Percentiles rank a stretch among this genome's conserved stretches.
phyloP scores from a whole-genome alignment of 176 grass and related monocot genomes.

The Carex myosuroides region DNA sequence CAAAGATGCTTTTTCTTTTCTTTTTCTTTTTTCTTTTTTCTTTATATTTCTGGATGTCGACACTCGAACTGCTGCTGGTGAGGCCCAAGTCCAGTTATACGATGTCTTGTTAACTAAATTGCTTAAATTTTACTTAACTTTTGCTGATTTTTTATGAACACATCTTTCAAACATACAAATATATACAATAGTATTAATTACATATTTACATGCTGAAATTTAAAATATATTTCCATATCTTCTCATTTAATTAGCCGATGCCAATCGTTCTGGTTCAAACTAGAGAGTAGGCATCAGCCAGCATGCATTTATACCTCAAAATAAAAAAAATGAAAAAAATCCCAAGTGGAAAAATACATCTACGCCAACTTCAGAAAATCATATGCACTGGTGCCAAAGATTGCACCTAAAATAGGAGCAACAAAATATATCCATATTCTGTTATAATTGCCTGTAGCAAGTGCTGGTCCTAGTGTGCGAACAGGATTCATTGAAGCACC shows the following conservation, averaged over 20 bases:
- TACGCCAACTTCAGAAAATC: conserved; percentile 27
- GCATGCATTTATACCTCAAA: background rate
- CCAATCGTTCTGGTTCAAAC: background rate
- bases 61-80: background rate
- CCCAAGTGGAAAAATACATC: background rate
- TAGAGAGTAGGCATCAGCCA: background rate
- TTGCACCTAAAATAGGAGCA: conserved; percentile 38
- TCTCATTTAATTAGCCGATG: background rate
- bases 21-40: background rate
- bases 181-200: background rate
- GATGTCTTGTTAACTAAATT: background rate
- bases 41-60: background rate
- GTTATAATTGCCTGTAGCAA: conserved; percentile 34
- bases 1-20: background rate
- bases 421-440: conserved; percentile 50
- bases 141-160: background rate
- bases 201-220: background rate
- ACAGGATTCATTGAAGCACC: conserved; percentile 59
- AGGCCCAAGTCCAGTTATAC: background rate
- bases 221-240: background rate
- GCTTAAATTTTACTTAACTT: background rate
- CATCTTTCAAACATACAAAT: background rate
- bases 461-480: conserved; percentile 43
- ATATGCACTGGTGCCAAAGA: conserved; percentile 34
- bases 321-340: background rate